phyloP scores from a whole-genome alignment of 2,329 filamentous ascomycete genomes.

The Dothistroma septosporum region DNA sequence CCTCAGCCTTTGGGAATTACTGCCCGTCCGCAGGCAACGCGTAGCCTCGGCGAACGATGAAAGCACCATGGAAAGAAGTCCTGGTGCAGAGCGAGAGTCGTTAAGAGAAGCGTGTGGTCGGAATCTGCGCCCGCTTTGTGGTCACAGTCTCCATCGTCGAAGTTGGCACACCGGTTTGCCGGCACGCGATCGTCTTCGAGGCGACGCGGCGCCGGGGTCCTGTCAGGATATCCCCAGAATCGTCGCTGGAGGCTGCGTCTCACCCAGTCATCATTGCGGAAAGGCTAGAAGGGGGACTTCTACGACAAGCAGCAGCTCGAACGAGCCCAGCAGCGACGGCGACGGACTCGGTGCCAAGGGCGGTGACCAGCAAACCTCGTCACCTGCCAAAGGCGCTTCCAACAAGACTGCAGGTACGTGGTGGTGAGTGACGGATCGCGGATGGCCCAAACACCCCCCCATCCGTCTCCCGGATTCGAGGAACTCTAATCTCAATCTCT shows the following conservation, averaged over 20 bases:
- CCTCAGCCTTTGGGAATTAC: not conserved
- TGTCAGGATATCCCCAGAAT: not conserved
- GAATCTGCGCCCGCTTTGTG: not conserved
- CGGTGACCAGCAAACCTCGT: not conserved
- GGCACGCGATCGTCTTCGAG: not conserved
- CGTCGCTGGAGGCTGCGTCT: not conserved
- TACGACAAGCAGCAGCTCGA: too few species aligned
- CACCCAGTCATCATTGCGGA: not conserved
- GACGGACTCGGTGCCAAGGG: not conserved
- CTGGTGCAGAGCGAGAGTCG: not conserved
- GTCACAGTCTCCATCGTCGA: not conserved
- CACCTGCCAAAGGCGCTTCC: not conserved
- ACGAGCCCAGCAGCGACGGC: too few species aligned
- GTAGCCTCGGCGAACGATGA: not conserved
- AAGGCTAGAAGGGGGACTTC: not conserved
- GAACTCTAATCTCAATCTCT: conserved; percentile 1
- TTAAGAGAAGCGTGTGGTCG: not conserved
- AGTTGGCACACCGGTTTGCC: not conserved
- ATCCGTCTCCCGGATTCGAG: not conserved
- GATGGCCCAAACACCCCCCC: too few species aligned
- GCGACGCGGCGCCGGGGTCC: not conserved
- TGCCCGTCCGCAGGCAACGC: not conserved
- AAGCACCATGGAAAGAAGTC: not conserved
- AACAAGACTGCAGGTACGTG: too few species aligned
- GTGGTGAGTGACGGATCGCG: too few species aligned